Conservation (phyloP, 1,284 basidiomycete species). For the Cerrena zonata region DNA sequence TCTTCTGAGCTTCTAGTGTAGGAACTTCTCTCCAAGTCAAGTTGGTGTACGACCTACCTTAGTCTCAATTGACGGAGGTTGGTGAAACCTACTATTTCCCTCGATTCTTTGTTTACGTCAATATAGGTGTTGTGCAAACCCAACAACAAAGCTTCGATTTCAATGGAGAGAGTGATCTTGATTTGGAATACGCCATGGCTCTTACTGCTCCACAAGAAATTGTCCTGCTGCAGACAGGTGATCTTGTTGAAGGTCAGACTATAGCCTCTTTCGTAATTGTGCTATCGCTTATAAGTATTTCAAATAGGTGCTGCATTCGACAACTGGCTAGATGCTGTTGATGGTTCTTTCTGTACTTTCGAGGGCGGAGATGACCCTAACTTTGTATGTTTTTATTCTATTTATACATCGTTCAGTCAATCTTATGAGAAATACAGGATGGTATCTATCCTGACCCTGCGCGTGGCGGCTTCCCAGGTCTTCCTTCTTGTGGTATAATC, state of each 20-base stretch:
- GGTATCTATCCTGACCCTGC: conserved; percentile 47
- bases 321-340: conserved; percentile 43
- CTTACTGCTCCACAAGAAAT: conserved; percentile 39
- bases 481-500: conserved; percentile 35
- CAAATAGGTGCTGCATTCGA: conserved; percentile 41
- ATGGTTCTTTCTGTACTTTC: conserved; percentile 51
- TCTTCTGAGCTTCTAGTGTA: conserved; percentile 15
- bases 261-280: background rate
- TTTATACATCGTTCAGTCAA: background rate
- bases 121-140: conserved; percentile 29
- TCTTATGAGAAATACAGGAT: conserved; percentile 29
- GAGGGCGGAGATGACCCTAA: conserved; percentile 55
- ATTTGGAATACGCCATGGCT: conserved; percentile 46
- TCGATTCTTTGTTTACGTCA: conserved; percentile 2
- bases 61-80: conserved; percentile 49
- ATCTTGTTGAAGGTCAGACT: conserved; percentile 33
- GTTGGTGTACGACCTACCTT: conserved; percentile 32
- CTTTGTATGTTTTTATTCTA: conserved; percentile 11
- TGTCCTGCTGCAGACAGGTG: conserved; percentile 45
- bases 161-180: conserved; percentile 54
- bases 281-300: background rate
- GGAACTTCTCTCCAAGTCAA: conserved; percentile 33
- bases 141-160: conserved; percentile 30
- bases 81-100: conserved; percentile 1
- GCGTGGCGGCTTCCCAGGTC: conserved; percentile 38